Percentiles rank a stretch among this genome's conserved stretches.
Conservation (phyloP, 1,284 basidiomycete species). For the Trichosporon sp. region DNA sequence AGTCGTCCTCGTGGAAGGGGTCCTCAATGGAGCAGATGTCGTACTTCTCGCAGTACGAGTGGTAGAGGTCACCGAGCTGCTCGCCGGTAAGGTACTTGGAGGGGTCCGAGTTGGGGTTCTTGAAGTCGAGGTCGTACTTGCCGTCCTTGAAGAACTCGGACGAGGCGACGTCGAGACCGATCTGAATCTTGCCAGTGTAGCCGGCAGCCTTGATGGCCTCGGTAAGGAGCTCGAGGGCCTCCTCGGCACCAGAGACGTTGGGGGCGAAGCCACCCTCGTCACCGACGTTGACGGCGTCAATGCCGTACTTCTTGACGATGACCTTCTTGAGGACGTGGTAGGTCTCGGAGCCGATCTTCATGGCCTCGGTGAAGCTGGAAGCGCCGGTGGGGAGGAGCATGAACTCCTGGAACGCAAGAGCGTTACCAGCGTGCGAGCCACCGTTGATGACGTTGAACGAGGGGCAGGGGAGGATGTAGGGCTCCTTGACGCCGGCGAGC, state of each 20-base stretch:
- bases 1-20: slow-evolving; percentile 99
- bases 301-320: slow-evolving; percentile 98
- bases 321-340: slow-evolving; percentile 99
- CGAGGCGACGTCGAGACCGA: slow-evolving; percentile 97
- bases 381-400: slow-evolving; percentile 98
- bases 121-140: slow-evolving; percentile 98
- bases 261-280: slow-evolving; percentile 99
- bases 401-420: slow-evolving; percentile 99
- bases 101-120: slow-evolving; percentile 96
- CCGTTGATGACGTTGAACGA: slow-evolving; percentile 99
- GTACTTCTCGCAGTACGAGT: slow-evolving; percentile 81
- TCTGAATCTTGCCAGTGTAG: slow-evolving; percentile 97
- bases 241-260: slow-evolving; percentile 94
- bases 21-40: slow-evolving; percentile 97
- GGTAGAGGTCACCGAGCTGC: slow-evolving; percentile 91
- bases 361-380: slow-evolving; percentile 84
- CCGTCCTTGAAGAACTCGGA: slow-evolving; percentile 99
- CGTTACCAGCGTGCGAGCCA: slow-evolving; percentile 98
- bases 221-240: slow-evolving; percentile 90
- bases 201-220: slow-evolving; percentile 98
- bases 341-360: slow-evolving; percentile 97
- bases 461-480: slow-evolving; percentile 85
- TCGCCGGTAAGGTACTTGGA: slow-evolving; percentile 91
- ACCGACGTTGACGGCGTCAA: slow-evolving; percentile 98
- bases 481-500: slow-evolving; percentile 88